A percentile compares a stretch with the other conserved stretches of the same genome.
Conservation (phyloP, 2,329 filamentous ascomycete genomes). For the Tolypocladium ophioglossoides region DNA sequence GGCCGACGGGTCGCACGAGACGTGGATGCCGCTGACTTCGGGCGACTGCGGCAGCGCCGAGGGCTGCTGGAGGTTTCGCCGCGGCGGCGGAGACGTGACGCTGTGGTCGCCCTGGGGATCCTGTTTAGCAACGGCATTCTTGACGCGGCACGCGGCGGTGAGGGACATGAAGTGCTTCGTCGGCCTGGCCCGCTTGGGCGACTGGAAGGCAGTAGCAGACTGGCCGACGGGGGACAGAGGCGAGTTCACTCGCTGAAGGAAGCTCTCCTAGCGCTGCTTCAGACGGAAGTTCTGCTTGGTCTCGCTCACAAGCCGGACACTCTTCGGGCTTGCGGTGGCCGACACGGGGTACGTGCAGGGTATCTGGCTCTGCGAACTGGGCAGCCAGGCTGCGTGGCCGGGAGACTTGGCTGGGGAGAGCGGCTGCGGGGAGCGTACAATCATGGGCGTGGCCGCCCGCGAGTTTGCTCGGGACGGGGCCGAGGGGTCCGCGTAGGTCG, state of each 20-base stretch:
- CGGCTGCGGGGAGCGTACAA: constrained; percentile 41
- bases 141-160: constrained; percentile 34
- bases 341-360: constrained; percentile 20
- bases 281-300: constrained; percentile 12
- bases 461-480: constrained; percentile 49
- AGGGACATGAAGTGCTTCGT: constrained; percentile 27
- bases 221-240: not conserved
- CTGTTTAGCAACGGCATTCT: constrained; percentile 34
- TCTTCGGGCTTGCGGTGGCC: constrained; percentile 24
- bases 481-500: constrained; percentile 56
- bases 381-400: constrained; percentile 12
- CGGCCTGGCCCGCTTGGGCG: constrained; percentile 20
- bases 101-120: constrained; percentile 39
- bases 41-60: constrained; percentile 65
- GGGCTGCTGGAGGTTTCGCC: constrained; percentile 55
- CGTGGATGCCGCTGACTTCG: constrained; percentile 58
- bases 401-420: constrained; percentile 10
- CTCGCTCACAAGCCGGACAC: constrained; percentile 32
- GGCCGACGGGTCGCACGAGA: constrained; percentile 48
- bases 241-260: constrained; percentile 6
- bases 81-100: constrained; percentile 37
- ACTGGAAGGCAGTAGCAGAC: not conserved
- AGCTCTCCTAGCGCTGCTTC: constrained; percentile 19
- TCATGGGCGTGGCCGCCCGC: constrained; percentile 59
- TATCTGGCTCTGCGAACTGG: constrained; percentile 3